Evolutionary conservation across 2,329 filamentous ascomycete genomes (phyloP).

Genomic region (Purpureocillium lavendulum): DNA sequence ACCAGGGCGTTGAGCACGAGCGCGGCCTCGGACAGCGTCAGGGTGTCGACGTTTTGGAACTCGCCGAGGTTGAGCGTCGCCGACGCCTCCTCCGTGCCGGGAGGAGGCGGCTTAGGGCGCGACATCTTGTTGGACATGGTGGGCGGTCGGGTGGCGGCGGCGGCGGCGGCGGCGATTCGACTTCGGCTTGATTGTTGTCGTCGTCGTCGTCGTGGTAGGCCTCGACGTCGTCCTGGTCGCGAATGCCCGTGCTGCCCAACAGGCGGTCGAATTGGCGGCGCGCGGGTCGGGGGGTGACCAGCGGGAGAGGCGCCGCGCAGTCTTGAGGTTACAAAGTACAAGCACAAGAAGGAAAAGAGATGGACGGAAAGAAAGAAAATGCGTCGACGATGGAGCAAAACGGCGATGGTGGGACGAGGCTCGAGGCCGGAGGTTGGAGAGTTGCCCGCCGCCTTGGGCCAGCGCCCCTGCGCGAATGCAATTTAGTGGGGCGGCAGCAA

Average conservation of each 20-base stretch:
- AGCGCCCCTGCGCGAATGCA: background rate
- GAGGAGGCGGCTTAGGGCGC: slow-evolving; percentile 58
- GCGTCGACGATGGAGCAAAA: background rate
- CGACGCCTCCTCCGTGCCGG: slow-evolving; percentile 82
- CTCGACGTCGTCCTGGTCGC: no score
- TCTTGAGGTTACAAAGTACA: no score
- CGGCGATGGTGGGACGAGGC: slow-evolving; percentile 1
- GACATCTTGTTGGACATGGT: slow-evolving; percentile 40
- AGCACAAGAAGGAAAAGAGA: no score
- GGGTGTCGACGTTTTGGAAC: slow-evolving; percentile 82
- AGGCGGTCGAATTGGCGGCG: no score
- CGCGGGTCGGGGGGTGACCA: no score
- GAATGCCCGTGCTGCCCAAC: no score
- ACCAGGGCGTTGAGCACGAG: slow-evolving; percentile 87
- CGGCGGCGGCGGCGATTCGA: background rate
- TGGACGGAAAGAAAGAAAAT: no score
- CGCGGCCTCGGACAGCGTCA: slow-evolving; percentile 86
- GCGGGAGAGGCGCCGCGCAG: no score
- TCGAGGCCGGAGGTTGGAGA: background rate
- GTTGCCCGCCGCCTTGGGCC: background rate
- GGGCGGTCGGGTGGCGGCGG: background rate
- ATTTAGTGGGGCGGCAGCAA: slow-evolving; percentile 2
- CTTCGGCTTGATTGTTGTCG: no score
- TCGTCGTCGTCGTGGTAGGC: no score
- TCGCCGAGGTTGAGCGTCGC: slow-evolving; percentile 80